Evolutionary conservation across 306 rosid species (phyloP).

Genomic region (Pyrus bretschneideri): DNA sequence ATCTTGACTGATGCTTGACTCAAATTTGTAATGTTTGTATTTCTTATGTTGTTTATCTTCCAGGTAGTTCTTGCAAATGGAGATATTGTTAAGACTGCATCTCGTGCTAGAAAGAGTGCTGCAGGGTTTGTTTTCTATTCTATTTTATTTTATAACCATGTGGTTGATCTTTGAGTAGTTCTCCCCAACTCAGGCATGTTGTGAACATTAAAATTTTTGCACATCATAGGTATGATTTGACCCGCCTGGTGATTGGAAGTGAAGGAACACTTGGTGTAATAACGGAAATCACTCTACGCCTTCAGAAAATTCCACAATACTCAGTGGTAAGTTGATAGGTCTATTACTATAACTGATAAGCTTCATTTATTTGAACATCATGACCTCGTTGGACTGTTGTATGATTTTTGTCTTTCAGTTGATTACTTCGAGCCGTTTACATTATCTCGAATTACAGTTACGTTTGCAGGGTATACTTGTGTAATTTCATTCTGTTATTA

Average conservation of each 20-base stretch:
- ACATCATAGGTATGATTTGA: slow-evolving; percentile 74
- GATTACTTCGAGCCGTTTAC: background rate
- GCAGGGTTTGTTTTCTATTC: slow-evolving; percentile 59
- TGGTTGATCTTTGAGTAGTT: background rate
- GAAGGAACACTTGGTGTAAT: slow-evolving; percentile 95
- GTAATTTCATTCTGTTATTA: background rate
- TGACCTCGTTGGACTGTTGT: background rate
- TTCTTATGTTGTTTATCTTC: slow-evolving; percentile 28
- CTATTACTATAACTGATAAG: background rate
- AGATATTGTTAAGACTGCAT: slow-evolving; percentile 83
- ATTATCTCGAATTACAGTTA: slow-evolving; percentile 8
- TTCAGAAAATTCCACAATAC: slow-evolving; percentile 78
- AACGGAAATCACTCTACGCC: slow-evolving; percentile 84
- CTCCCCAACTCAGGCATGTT: background rate
- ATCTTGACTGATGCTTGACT: background rate
- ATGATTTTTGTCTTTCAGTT: background rate
- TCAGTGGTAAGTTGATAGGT: slow-evolving; percentile 58
- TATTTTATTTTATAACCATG: background rate
- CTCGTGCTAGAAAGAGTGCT: slow-evolving; percentile 96
- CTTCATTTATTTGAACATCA: background rate
- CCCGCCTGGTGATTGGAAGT: slow-evolving; percentile 94
- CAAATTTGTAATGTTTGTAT: slow-evolving; percentile 12
- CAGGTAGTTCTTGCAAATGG: slow-evolving; percentile 93
- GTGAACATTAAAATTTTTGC: slow-evolving; percentile 1
- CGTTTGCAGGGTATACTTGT: background rate